These are phyloP conservation scores for Prunus salicina DNA, from an alignment of 306 rosid genomes.

Conservation along the genomic window DNA sequence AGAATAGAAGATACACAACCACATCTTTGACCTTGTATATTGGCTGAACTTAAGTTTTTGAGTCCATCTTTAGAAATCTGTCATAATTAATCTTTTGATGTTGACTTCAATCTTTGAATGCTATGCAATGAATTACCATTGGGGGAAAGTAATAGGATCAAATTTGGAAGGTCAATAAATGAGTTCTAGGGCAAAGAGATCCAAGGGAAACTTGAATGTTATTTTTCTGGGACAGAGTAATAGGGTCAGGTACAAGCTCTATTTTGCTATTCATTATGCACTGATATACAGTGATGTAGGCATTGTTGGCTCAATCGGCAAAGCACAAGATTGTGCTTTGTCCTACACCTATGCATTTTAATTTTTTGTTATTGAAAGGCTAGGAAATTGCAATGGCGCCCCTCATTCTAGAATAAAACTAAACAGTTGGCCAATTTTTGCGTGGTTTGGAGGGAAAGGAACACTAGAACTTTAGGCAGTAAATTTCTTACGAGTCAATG, in stretches of 20 bases:
- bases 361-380: not conserved
- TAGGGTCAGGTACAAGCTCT: not conserved
- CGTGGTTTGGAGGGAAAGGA: constrained; percentile 1
- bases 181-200: not conserved
- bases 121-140: not conserved
- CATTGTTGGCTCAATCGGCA: not conserved
- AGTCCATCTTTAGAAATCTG: not conserved
- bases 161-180: not conserved
- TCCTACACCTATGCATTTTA: not conserved
- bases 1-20: not conserved
- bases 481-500: not conserved
- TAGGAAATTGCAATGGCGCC: not conserved
- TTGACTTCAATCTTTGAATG: not conserved
- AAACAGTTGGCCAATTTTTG: not conserved
- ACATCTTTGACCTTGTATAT: not conserved
- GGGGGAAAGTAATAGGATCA: not conserved
- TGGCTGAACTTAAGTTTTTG: not conserved
- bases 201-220: not conserved
- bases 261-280: not conserved
- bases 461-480: not conserved
- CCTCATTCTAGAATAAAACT: not conserved
- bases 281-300: not conserved
- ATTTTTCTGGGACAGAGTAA: not conserved
- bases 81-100: not conserved
- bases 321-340: not conserved